Evolutionary conservation across 2,329 filamentous ascomycete species (phyloP).

Genomic region (Fusarium aywerte): DNA sequence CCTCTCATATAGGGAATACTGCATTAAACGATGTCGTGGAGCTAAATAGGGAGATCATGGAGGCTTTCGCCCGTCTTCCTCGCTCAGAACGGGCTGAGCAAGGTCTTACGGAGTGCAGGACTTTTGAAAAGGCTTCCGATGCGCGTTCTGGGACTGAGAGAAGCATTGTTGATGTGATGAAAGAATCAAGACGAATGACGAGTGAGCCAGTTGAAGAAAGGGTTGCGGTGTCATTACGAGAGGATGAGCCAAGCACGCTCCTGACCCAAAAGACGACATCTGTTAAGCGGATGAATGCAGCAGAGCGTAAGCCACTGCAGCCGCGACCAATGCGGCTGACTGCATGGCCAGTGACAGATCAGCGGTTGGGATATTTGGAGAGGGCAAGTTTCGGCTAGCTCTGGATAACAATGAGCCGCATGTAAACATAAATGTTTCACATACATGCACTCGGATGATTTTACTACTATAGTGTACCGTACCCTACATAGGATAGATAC

Average conservation of each 20-base stretch:
- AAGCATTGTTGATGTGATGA: neutral
- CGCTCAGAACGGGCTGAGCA: conserved; percentile 5
- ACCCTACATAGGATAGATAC: neutral
- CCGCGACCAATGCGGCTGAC: conserved; percentile 26
- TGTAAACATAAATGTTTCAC: conserved; percentile 27
- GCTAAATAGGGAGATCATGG: conserved; percentile 41
- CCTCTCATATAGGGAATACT: conserved; percentile 41
- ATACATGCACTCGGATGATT: conserved; percentile 2
- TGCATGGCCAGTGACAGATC: conserved; percentile 34
- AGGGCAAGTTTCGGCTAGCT: conserved; percentile 21
- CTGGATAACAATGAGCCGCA: conserved; percentile 20
- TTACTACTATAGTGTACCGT: neutral
- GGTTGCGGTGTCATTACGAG: neutral
- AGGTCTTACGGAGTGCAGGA: conserved; percentile 22
- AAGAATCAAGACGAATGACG: neutral
- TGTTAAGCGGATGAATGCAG: conserved; percentile 19
- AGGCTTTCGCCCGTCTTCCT: conserved; percentile 15
- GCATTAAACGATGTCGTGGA: conserved; percentile 37
- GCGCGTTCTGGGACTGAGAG: neutral
- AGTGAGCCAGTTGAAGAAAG: conserved; percentile 2
- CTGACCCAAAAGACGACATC: conserved; percentile 4
- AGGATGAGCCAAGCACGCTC: conserved; percentile 6
- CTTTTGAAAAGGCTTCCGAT: conserved; percentile 9
- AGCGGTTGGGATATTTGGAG: conserved; percentile 29
- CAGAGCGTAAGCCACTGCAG: conserved; percentile 9